Conservation (phyloP, 2,329 filamentous ascomycete genomes). For the Stylonectria norvegica region DNA sequence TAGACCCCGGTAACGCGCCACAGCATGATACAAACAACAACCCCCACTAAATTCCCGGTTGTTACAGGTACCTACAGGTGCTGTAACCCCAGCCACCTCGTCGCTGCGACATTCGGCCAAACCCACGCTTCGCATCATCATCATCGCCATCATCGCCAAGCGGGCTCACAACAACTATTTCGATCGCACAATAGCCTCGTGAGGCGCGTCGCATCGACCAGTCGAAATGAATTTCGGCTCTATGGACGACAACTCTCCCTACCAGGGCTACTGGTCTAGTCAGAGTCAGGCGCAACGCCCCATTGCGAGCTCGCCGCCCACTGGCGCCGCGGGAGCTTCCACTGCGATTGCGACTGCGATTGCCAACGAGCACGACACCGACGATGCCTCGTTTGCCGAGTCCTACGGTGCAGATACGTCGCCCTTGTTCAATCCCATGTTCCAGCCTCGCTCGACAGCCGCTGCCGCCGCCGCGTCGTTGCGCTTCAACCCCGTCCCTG, state of each 20-base stretch:
- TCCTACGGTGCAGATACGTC: neutral
- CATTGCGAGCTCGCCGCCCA: neutral
- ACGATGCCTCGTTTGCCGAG: slow-evolving; percentile 1
- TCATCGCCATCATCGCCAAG: too few relatives aligned
- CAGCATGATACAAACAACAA: too few relatives aligned
- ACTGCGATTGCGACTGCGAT: neutral
- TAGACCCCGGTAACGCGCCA: too few relatives aligned
- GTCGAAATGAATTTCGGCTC: neutral
- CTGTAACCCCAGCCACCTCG: too few relatives aligned
- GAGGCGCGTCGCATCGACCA: neutral
- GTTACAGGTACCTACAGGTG: too few relatives aligned
- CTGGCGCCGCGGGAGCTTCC: neutral
- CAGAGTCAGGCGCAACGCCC: neutral
- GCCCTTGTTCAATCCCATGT: neutral
- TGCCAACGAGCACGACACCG: neutral
- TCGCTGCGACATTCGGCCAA: too few relatives aligned
- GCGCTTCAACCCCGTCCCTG: neutral
- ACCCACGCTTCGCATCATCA: too few relatives aligned
- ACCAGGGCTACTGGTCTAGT: neutral
- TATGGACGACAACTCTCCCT: neutral
- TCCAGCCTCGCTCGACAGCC: neutral
- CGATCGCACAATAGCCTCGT: too few relatives aligned
- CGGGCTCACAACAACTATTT: too few relatives aligned
- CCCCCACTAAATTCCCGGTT: too few relatives aligned
- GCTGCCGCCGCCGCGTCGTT: neutral